Base-by-base conservation (phyloP, 2,329 filamentous ascomycete species). In the Hirsutella minnesotensis region DNA sequence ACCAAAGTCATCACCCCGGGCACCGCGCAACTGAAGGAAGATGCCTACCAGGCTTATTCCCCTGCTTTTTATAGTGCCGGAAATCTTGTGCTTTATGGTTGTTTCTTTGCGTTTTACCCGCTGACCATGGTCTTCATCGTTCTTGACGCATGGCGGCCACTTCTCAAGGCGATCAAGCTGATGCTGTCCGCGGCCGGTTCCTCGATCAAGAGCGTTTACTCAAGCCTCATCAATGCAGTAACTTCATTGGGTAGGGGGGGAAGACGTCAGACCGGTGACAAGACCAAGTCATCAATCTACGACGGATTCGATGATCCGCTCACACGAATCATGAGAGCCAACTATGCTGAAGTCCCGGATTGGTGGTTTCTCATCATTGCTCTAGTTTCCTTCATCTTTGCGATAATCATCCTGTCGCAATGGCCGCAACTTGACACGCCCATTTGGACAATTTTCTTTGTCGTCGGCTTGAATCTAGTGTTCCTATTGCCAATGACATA, bases 281-380 rank as follows among this genome's bases (percentile, higher is more conserved):
- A 59, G 3, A 52, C 62, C 38, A 57, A 60, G 1, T 58, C 54
- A 12, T 60, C 60, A 7, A 66, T 67, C 45, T 68, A 67, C 43
- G 63, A 62, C 2, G 61, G 58, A 3, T 61, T 64, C 13, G 64
- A 62, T 41, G 67, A 72, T 46, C 50, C 66, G 1, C 65, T 70
- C 33, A 66, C 54, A 3, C 54, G 63, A 0, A 52, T 67, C 2
- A 70, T 72, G 67, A 49, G 56, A n/a, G n/a, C n/a, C 4, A 56
- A 53, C 2, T 72, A 70, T 46, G 53, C 56, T 0, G 69, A 71
- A 38, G 66, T 71, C 1, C 68, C 69, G 0, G 68, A 70, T 44
- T 72, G 68, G 68, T 72, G 69, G 59, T 62, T 59, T 21, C 40
- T 51, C 9, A 46, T 44, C 1, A 51, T 53, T 21, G 50, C 48